phyloP scores from a whole-genome alignment of 2,329 filamentous ascomycete species.

The Nannizzia gypsea region DNA sequence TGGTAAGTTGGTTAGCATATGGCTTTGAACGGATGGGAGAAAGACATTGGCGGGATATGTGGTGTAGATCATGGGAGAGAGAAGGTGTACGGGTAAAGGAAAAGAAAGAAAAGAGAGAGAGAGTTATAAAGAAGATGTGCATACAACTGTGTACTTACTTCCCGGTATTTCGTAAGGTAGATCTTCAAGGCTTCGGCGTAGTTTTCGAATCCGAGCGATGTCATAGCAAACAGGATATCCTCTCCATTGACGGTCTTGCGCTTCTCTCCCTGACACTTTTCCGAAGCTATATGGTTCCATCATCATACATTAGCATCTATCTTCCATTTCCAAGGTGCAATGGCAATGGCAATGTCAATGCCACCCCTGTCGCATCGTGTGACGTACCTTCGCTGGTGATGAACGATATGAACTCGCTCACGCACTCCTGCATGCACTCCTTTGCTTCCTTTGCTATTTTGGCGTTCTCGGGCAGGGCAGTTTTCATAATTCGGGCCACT shows the following conservation, averaged over 20 bases:
- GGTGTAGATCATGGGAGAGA: slow-evolving; percentile 17
- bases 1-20: slow-evolving; percentile 45
- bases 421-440: slow-evolving; percentile 99
- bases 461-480: slow-evolving; percentile 90
- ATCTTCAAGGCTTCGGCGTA: slow-evolving; percentile 97
- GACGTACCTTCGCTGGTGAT: slow-evolving; percentile 91
- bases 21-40: slow-evolving; percentile 23
- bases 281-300: slow-evolving; percentile 57
- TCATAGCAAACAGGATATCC: slow-evolving; percentile 98
- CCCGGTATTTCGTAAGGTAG: slow-evolving; percentile 91
- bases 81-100: background rate
- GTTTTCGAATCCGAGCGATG: slow-evolving; percentile 95
- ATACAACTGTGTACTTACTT: slow-evolving; percentile 53
- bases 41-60: slow-evolving; percentile 6
- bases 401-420: slow-evolving; percentile 99
- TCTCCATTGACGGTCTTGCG: slow-evolving; percentile 98
- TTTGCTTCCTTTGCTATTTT: slow-evolving; percentile 99
- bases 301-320: background rate
- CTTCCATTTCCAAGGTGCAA: too few relatives aligned
- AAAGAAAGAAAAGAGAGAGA: background rate
- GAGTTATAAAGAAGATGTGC: background rate
- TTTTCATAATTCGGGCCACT: slow-evolving; percentile 99
- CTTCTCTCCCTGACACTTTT: slow-evolving; percentile 99
- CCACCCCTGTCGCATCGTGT: slow-evolving; percentile 13
- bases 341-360: background rate